These are phyloP conservation scores for Aspergillus nomiae DNA, from an alignment of 2,329 filamentous ascomycete genomes.

Conservation along the genomic window DNA sequence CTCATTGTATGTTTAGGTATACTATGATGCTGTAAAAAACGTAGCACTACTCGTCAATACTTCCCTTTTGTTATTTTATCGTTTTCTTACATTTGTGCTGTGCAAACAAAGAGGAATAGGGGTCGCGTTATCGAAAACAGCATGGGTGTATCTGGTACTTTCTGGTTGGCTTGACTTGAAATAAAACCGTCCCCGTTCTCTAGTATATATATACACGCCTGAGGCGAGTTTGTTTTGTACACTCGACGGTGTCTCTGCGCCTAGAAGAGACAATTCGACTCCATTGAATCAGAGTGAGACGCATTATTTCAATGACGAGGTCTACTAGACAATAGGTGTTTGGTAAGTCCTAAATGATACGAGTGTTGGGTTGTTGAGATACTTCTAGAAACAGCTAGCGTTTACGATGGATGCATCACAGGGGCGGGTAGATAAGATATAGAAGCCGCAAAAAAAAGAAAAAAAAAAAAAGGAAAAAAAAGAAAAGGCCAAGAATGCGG, in stretches of 20 bases:
- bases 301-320: background rate
- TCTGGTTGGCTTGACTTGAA: background rate
- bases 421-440: conserved; percentile 1
- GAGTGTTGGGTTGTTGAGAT: background rate
- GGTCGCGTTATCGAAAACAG: background rate
- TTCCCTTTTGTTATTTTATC: background rate
- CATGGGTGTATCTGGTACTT: background rate
- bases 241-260: background rate
- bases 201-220: background rate
- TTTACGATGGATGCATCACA: too few relatives aligned
- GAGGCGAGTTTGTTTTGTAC: background rate
- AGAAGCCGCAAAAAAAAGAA: too few relatives aligned
- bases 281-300: background rate
- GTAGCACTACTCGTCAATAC: background rate
- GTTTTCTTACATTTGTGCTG: background rate
- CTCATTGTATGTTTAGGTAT: background rate
- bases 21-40: background rate
- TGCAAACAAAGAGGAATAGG: background rate
- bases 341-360: background rate
- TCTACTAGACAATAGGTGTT: background rate
- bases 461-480: too few relatives aligned
- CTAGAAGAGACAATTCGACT: background rate
- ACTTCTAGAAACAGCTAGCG: conserved; percentile 3
- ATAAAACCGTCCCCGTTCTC: background rate
- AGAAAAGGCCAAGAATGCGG: background rate